Evolutionary conservation across 441 rosid species (phyloP), one percentile per base, ranked within the genome.

Genomic region (Flueggea neowawraea): DNA sequence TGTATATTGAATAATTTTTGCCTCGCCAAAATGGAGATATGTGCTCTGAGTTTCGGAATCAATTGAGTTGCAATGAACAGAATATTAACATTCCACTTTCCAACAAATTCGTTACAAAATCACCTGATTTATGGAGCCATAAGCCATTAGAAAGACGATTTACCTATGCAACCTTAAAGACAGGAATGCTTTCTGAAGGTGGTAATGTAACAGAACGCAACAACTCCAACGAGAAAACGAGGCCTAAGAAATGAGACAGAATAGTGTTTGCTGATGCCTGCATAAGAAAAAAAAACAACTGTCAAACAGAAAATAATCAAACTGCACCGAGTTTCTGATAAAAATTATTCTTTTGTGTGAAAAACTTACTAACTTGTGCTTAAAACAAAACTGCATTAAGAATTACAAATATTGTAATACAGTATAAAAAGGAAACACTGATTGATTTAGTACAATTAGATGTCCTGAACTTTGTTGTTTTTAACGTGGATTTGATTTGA

Each of bases 211-310:
- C 97, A 0, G 93, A 89, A 17, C 95, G 91, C 80, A 95, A 80
- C 67, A 91, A 82, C 80, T 95, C 97, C 84, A 87, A 73, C 4
- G 98, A 90, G 85, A 76, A 91, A 52, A 84, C 82, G 44, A 95
- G 91, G 43, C 99, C 98, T 57, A 90, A 76, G 73, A 95, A 95
- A 76, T 95, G 99, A 68, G 99, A 89, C 16, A 95, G 95, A 74
- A 90, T 77, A 0, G 97, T 87, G 78, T 91, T 91, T 33, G 95
- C 97, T 2, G 97, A 87, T 62, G 99, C 99, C 99, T 95, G 82
- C 84, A 83, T 31, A 53, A 59, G 17, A 56, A 76, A 50, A 5
- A 48, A 28, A 55, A n/a, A 5, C 15, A 44, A 41, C 10, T 5
- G 5, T 41, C 6, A 41, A 10, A 41, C 44, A 41, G 44, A 41